These are phyloP conservation scores for Xylariaceae sp. DNA, from an alignment of 2,329 filamentous ascomycete species.

Conservation along the genomic window DNA sequence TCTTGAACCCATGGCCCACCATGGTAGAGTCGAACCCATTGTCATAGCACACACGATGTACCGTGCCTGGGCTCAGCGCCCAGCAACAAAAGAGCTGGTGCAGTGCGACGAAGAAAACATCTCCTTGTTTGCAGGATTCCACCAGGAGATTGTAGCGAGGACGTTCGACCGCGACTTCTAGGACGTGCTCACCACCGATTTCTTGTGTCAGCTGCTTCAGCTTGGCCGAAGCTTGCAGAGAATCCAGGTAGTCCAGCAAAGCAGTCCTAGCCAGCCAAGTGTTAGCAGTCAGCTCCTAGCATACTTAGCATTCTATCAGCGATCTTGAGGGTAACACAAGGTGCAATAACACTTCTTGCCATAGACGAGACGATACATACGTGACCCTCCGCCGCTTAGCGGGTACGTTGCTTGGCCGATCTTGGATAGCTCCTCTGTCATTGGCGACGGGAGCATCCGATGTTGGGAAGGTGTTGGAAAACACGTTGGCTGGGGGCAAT, in stretches of 20 bases:
- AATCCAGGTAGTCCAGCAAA: conserved; percentile 12
- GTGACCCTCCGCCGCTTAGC: too few species aligned
- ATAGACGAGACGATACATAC: too few species aligned
- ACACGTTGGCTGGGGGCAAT: too few species aligned
- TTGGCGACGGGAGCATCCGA: too few species aligned
- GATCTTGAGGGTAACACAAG: too few species aligned
- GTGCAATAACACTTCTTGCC: too few species aligned
- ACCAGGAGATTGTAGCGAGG: conserved; percentile 46
- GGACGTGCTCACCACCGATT: conserved; percentile 10
- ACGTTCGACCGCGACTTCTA: conserved; percentile 30
- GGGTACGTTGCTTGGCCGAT: too few species aligned
- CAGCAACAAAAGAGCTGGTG: conserved; percentile 60
- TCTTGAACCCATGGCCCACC: conserved; percentile 27
- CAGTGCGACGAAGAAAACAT: conserved; percentile 56
- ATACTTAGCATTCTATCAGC: not conserved
- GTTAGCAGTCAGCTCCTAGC: too few species aligned
- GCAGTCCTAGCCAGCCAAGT: too few species aligned
- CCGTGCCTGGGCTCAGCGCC: conserved; percentile 29
- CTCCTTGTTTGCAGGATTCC: conserved; percentile 46
- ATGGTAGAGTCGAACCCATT: conserved; percentile 9
- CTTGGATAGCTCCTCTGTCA: too few species aligned
- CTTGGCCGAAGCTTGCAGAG: conserved; percentile 5
- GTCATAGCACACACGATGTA: conserved; percentile 31
- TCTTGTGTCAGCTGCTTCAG: conserved; percentile 8
- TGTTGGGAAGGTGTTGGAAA: too few species aligned